A percentile compares a stretch with the other conserved stretches of the same genome.
Evolutionary conservation across 108 stramenopile species (phyloP).

Genomic region (Discostella pseudostelligera): DNA sequence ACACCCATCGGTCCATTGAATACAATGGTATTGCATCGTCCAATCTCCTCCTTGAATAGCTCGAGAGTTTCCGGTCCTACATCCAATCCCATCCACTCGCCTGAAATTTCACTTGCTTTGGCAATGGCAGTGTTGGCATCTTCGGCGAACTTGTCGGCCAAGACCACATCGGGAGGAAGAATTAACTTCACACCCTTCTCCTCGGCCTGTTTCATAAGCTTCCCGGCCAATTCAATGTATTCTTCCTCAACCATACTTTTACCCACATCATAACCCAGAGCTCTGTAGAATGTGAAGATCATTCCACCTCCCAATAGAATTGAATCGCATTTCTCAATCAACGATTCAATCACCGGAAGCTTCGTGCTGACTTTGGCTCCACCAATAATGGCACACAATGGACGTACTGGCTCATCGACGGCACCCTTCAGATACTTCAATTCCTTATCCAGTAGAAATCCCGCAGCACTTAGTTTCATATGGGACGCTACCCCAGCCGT

Average conservation of each 20-base stretch:
- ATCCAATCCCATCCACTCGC: slow-evolving; percentile 98
- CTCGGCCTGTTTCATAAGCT: slow-evolving; percentile 93
- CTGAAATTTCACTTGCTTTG: slow-evolving; percentile 82
- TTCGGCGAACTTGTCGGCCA: slow-evolving; percentile 90
- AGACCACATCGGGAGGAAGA: slow-evolving; percentile 91
- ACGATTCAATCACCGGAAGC: slow-evolving; percentile 95
- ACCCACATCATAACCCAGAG: slow-evolving; percentile 90
- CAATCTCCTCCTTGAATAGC: slow-evolving; percentile 79
- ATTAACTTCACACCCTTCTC: slow-evolving; percentile 93
- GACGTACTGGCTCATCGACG: slow-evolving; percentile 92
- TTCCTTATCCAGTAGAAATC: slow-evolving; percentile 92
- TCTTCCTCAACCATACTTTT: slow-evolving; percentile 90
- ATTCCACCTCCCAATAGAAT: slow-evolving; percentile 97
- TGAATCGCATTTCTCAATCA: slow-evolving; percentile 94
- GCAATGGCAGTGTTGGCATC: slow-evolving; percentile 84
- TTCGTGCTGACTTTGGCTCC: slow-evolving; percentile 99
- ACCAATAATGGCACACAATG: slow-evolving; percentile 97
- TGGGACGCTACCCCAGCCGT: slow-evolving; percentile 91
- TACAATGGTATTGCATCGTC: slow-evolving; percentile 85
- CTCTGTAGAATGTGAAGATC: slow-evolving; percentile 99
- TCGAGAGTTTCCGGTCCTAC: slow-evolving; percentile 91
- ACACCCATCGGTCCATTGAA: slow-evolving; percentile 97
- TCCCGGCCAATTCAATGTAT: slow-evolving; percentile 83
- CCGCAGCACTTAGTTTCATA: slow-evolving; percentile 81
- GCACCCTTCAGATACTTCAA: slow-evolving; percentile 96